Percentiles rank a stretch among this genome's conserved stretches.
These are phyloP conservation scores for Gaeumannomyces sp. DNA, from an alignment of 2,329 filamentous ascomycete species.

Conservation along the genomic window DNA sequence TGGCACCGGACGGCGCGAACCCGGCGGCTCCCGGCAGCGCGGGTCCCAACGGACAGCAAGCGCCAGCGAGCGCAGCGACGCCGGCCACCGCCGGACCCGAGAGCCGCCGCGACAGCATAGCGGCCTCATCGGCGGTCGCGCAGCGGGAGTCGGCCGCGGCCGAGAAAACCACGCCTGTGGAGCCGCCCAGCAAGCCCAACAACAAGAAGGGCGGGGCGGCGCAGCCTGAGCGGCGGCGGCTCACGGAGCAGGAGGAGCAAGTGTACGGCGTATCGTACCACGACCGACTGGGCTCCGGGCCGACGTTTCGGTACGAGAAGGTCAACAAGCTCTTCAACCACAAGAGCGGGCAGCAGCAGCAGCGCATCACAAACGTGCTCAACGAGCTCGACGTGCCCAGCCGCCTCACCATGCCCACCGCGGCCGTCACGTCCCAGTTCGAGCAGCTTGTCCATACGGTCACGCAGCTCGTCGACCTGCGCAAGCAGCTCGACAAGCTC, in stretches of 20 bases:
- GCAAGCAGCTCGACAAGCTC: constrained; percentile 70
- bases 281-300: constrained; percentile 78
- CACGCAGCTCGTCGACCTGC: constrained; percentile 61
- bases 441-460: constrained; percentile 66
- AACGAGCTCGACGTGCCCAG: constrained; percentile 65
- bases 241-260: constrained; percentile 68
- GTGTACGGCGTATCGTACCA: constrained; percentile 80
- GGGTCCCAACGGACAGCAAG: constrained; percentile 24
- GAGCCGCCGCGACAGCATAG: constrained; percentile 34
- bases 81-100: constrained; percentile 19
- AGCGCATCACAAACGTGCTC: constrained; percentile 67
- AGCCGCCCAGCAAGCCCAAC: constrained; percentile 24
- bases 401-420: constrained; percentile 67
- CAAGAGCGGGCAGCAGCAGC: constrained; percentile 69
- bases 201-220: constrained; percentile 44
- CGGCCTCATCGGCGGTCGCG: constrained; percentile 26
- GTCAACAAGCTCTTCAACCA: constrained; percentile 72
- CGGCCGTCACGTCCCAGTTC: constrained; percentile 63
- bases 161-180: constrained; percentile 29
- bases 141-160: constrained; percentile 41
- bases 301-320: constrained; percentile 82
- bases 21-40: constrained; percentile 35
- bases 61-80: constrained; percentile 40
- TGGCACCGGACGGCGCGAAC: constrained; percentile 51
- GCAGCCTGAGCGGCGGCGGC: constrained; percentile 56